Evolutionary conservation across 2,329 filamentous ascomycete species (phyloP).

Genomic region (Ceratocystis diversiconidia): DNA sequence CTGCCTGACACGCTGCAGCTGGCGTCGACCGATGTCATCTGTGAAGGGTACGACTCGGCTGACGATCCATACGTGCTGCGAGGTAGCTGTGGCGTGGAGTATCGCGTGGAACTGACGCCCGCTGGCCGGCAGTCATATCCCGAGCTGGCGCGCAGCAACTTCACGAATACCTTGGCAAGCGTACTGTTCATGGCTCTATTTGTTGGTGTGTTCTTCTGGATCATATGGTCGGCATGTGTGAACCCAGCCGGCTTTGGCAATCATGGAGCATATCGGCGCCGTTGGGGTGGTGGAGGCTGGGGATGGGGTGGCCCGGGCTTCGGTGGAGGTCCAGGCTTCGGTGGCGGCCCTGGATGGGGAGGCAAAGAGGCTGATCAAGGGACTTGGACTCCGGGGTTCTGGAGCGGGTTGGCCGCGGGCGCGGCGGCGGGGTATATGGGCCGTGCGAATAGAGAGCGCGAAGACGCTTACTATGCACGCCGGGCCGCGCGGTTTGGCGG

Average conservation of each 20-base stretch:
- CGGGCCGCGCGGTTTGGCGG: background rate
- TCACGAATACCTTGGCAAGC: conserved; percentile 23
- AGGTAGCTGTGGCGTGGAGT: conserved; percentile 87
- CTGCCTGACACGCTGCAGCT: conserved; percentile 52
- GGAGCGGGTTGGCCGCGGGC: conserved; percentile 53
- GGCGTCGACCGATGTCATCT: conserved; percentile 76
- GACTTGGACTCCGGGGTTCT: conserved; percentile 60
- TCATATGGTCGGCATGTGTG: conserved; percentile 42
- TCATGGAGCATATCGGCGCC: conserved; percentile 15
- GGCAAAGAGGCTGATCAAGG: conserved; percentile 25
- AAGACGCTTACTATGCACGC: conserved; percentile 17
- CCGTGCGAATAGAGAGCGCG: conserved; percentile 28
- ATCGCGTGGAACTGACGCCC: conserved; percentile 63
- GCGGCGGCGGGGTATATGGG: conserved; percentile 57
- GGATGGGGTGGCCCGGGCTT: conserved; percentile 15
- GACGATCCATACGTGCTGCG: conserved; percentile 79
- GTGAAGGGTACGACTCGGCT: conserved; percentile 67
- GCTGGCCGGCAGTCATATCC: conserved; percentile 60
- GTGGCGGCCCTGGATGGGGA: conserved; percentile 27
- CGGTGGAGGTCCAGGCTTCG: conserved; percentile 22
- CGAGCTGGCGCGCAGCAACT: conserved; percentile 29
- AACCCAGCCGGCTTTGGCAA: conserved; percentile 24
- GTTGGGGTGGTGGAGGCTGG: conserved; percentile 23
- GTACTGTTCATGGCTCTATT: conserved; percentile 50
- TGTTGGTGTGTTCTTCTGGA: conserved; percentile 43